phyloP scores from a whole-genome alignment of 192 early-diverging fungal genomes.

The Rhizophagus sp. region DNA sequence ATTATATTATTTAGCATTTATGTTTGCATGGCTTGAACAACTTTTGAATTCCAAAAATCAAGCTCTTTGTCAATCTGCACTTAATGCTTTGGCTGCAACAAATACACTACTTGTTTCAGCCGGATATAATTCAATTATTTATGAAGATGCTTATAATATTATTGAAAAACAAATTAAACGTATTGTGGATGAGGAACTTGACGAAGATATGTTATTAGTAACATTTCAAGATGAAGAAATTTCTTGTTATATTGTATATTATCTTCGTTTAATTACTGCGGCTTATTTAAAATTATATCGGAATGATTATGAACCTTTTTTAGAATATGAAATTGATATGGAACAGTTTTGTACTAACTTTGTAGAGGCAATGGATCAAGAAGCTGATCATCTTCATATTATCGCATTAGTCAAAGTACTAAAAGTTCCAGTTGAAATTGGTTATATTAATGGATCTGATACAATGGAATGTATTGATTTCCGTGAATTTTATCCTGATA shows the following conservation, averaged over 20 bases:
- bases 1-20: slow-evolving; percentile 45
- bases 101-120: slow-evolving; percentile 41
- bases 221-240: slow-evolving; percentile 57
- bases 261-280: slow-evolving; percentile 55
- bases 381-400: slow-evolving; percentile 80
- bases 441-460: slow-evolving; percentile 64
- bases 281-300: slow-evolving; percentile 55
- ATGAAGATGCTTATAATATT: slow-evolving; percentile 58
- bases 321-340: slow-evolving; percentile 55
- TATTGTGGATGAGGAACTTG: slow-evolving; percentile 31
- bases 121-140: slow-evolving; percentile 50
- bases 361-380: slow-evolving; percentile 64
- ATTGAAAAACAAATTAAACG: slow-evolving; percentile 44
- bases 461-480: slow-evolving; percentile 58
- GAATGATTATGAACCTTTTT: slow-evolving; percentile 59
- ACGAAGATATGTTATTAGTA: slow-evolving; percentile 43
- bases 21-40: slow-evolving; percentile 64
- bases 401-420: slow-evolving; percentile 70
- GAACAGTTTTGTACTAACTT: slow-evolving; percentile 56
- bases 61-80: slow-evolving; percentile 29
- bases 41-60: slow-evolving; percentile 37
- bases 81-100: slow-evolving; percentile 43
- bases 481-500: slow-evolving; percentile 72
- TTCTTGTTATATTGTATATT: slow-evolving; percentile 60
- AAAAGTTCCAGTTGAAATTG: slow-evolving; percentile 63